A percentile compares a stretch with the other conserved stretches of the same genome.
Conservation (phyloP, 768 basidiomycete species). For the Lanmaoa pseudosensibilis region DNA sequence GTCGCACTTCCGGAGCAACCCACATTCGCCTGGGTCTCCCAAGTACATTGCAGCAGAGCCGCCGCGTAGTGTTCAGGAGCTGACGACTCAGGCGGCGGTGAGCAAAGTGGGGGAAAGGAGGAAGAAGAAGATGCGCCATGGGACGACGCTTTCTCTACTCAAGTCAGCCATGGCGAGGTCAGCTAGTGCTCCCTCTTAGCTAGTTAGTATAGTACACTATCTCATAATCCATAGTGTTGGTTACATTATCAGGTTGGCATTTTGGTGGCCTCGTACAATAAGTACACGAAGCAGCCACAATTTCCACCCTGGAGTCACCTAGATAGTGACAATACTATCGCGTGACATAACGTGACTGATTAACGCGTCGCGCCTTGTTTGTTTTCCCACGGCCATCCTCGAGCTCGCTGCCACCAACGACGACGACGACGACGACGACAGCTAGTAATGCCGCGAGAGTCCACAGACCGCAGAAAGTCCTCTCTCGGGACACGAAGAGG, state of each 20-base stretch:
- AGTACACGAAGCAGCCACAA: too few species aligned
- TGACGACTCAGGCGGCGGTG: slow-evolving; percentile 15
- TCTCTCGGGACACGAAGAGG: slow-evolving; percentile 52
- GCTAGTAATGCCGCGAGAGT: slow-evolving; percentile 28
- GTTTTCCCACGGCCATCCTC: slow-evolving; percentile 21
- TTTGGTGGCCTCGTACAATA: too few species aligned
- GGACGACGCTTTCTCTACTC: slow-evolving; percentile 16
- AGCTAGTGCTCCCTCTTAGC: background rate
- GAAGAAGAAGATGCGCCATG: background rate
- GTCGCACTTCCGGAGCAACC: slow-evolving; percentile 42
- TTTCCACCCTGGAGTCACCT: too few species aligned
- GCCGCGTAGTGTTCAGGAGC: slow-evolving; percentile 19
- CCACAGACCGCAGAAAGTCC: slow-evolving; percentile 32
- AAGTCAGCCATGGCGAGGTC: slow-evolving; percentile 21
- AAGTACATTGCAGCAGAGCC: slow-evolving; percentile 44
- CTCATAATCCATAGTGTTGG: too few species aligned
- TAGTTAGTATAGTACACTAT: too few species aligned
- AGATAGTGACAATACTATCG: slow-evolving; percentile 22
- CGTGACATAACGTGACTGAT: slow-evolving; percentile 30
- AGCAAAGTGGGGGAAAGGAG: slow-evolving; percentile 1
- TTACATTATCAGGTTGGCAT: too few species aligned
- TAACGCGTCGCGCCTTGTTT: slow-evolving; percentile 29
- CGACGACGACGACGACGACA: slow-evolving; percentile 8
- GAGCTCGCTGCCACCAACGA: slow-evolving; percentile 14
- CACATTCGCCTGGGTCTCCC: slow-evolving; percentile 47